Conservation (phyloP, 176 grass and related monocot genomes). For the Musa beccarii region DNA sequence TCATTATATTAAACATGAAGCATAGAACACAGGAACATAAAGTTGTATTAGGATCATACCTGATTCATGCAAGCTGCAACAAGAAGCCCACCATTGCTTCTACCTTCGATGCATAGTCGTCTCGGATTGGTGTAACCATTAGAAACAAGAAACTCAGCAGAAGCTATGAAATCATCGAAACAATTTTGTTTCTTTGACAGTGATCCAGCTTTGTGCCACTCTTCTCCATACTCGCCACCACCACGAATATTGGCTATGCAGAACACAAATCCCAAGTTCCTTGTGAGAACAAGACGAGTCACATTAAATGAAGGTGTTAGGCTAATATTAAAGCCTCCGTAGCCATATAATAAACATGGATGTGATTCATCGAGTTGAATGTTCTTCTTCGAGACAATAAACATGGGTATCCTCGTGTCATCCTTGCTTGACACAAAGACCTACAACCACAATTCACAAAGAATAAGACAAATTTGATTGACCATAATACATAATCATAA, state of each 20-base stretch:
- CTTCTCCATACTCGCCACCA: constrained; percentile 93
- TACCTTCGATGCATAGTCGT: constrained; percentile 83
- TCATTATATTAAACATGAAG: background rate
- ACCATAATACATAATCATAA: background rate
- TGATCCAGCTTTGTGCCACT: constrained; percentile 97
- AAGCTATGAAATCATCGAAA: constrained; percentile 82
- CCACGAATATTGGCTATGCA: constrained; percentile 87
- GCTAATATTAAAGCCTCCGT: constrained; percentile 87
- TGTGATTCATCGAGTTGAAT: constrained; percentile 72
- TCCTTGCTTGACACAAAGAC: constrained; percentile 71
- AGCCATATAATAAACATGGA: constrained; percentile 79
- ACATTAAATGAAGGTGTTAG: constrained; percentile 69
- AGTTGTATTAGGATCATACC: constrained; percentile 19
- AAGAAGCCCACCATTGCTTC: constrained; percentile 92
- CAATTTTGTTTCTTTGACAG: constrained; percentile 82
- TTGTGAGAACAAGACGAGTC: constrained; percentile 58
- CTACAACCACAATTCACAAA: constrained; percentile 21
- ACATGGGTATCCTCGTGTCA: constrained; percentile 81
- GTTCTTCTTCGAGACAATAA: constrained; percentile 71
- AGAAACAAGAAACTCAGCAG: constrained; percentile 68
- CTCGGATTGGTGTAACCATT: constrained; percentile 52
- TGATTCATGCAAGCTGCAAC: constrained; percentile 88
- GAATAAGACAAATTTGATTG: background rate
- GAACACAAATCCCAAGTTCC: constrained; percentile 54
- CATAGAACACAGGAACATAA: background rate